These are phyloP conservation scores for Leptographium radiaticola DNA, from an alignment of 2,329 filamentous ascomycete genomes.

Conservation along the genomic window DNA sequence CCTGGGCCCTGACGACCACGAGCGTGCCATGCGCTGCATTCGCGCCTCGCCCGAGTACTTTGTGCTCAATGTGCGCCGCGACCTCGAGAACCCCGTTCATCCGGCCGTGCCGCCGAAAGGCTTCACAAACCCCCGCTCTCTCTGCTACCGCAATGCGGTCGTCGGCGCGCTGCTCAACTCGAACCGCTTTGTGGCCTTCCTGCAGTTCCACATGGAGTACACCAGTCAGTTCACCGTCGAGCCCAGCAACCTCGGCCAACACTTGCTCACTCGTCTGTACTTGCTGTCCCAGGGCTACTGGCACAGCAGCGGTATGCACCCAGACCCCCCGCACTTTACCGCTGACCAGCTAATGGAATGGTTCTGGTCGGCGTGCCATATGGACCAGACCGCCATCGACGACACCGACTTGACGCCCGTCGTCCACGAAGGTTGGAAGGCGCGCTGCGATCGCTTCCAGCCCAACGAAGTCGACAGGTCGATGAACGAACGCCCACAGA, in stretches of 20 bases:
- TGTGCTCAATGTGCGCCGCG: slow-evolving; percentile 3
- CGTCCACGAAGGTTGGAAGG: too few species aligned
- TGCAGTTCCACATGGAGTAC: slow-evolving; percentile 3
- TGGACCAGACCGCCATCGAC: neutral
- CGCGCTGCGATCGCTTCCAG: too few species aligned
- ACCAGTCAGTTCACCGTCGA: neutral
- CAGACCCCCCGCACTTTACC: neutral
- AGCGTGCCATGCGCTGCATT: too few species aligned
- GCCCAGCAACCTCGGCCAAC: neutral
- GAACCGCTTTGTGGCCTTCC: slow-evolving; percentile 6
- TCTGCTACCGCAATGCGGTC: slow-evolving; percentile 12
- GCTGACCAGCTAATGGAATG: slow-evolving; percentile 1
- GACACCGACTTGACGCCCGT: too few species aligned
- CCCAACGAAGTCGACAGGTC: too few species aligned
- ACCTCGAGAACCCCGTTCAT: slow-evolving; percentile 5
- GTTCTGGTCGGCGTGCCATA: slow-evolving; percentile 9
- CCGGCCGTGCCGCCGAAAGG: neutral
- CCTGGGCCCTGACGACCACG: too few species aligned
- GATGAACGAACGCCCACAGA: neutral
- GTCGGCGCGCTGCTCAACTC: slow-evolving; percentile 9
- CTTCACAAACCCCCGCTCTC: slow-evolving; percentile 3
- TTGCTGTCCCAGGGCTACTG: slow-evolving; percentile 9
- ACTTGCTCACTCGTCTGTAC: slow-evolving; percentile 9
- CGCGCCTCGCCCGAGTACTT: too few species aligned
- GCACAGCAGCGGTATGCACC: slow-evolving; percentile 2